phyloP scores from a whole-genome alignment of 768 basidiomycete species.

The Termitomyces eurrhizus region DNA sequence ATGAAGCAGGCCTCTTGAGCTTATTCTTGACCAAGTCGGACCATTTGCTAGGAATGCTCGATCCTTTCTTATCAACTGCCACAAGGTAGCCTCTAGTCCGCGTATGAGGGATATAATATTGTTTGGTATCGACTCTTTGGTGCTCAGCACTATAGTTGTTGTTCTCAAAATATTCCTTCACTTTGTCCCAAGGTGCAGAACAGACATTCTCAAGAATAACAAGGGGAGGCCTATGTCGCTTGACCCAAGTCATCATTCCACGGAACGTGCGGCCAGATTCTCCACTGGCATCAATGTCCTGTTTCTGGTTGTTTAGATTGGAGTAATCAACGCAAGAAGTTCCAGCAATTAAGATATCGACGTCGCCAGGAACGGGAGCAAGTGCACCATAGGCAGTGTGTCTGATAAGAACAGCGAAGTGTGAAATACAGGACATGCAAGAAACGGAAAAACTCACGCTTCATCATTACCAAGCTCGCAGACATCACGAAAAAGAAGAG shows the following conservation, averaged over 20 bases:
- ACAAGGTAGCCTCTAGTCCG: slow-evolving; percentile 86
- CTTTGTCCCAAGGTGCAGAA: slow-evolving; percentile 79
- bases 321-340: slow-evolving; percentile 98
- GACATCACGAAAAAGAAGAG: slow-evolving; percentile 89
- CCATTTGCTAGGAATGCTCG: slow-evolving; percentile 68
- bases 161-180: slow-evolving; percentile 71
- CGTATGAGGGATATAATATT: slow-evolving; percentile 93
- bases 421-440: slow-evolving; percentile 2
- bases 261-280: slow-evolving; percentile 93
- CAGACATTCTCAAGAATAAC: slow-evolving; percentile 96
- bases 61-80: slow-evolving; percentile 64
- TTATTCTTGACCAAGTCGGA: slow-evolving; percentile 51
- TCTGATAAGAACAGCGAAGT: slow-evolving; percentile 33
- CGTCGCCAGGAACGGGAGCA: slow-evolving; percentile 83
- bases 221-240: slow-evolving; percentile 80
- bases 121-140: slow-evolving; percentile 76
- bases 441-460: slow-evolving; percentile 49
- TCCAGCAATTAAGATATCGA: slow-evolving; percentile 88
- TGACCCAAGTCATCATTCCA: slow-evolving; percentile 94
- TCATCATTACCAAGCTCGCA: slow-evolving; percentile 78
- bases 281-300: slow-evolving; percentile 84
- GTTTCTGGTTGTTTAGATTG: slow-evolving; percentile 90
- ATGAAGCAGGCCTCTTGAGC: slow-evolving; percentile 80
- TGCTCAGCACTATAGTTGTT: slow-evolving; percentile 72
- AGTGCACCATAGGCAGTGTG: slow-evolving; percentile 90